A percentile compares a stretch with the other conserved stretches of the same genome.
Evolutionary conservation across 2,329 filamentous ascomycete species (phyloP).

Genomic region (Fusarium sp.): DNA sequence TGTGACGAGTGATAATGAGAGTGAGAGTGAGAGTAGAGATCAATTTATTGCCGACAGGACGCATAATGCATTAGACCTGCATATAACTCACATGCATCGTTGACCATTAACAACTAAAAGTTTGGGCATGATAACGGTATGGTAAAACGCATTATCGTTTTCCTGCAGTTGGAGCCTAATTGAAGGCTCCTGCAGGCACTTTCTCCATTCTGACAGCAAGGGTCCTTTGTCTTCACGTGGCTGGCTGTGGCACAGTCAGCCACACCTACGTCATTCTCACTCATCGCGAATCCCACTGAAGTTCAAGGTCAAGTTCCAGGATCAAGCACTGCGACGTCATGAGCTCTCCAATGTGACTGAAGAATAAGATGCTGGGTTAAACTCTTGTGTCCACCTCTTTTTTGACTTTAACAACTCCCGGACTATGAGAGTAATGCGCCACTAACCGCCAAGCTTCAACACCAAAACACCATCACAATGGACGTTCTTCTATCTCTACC

Average conservation of each 20-base stretch:
- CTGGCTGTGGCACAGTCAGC: slow-evolving; percentile 14
- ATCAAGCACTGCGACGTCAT: slow-evolving; percentile 16
- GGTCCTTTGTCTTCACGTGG: background rate
- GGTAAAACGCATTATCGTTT: background rate
- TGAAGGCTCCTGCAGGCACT: background rate
- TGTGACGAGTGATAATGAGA: background rate
- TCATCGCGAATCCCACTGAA: background rate
- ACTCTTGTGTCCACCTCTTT: background rate
- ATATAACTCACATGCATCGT: background rate
- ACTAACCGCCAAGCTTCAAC: slow-evolving; percentile 4
- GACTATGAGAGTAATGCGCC: slow-evolving; percentile 7
- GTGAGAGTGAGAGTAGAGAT: background rate
- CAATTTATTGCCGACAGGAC: background rate
- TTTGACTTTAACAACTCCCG: background rate
- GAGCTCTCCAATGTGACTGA: background rate
- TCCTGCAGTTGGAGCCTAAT: background rate
- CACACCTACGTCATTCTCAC: slow-evolving; percentile 36
- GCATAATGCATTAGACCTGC: slow-evolving; percentile 14
- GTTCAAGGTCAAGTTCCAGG: slow-evolving; percentile 20
- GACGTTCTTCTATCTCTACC: slow-evolving; percentile 78
- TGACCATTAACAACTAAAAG: background rate
- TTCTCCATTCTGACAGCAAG: background rate
- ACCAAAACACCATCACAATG: slow-evolving; percentile 53
- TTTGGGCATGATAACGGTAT: background rate
- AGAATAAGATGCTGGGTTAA: background rate